Conservation (phyloP, 495 filamentous ascomycete species). For the Pseudotulostoma volvatum region DNA sequence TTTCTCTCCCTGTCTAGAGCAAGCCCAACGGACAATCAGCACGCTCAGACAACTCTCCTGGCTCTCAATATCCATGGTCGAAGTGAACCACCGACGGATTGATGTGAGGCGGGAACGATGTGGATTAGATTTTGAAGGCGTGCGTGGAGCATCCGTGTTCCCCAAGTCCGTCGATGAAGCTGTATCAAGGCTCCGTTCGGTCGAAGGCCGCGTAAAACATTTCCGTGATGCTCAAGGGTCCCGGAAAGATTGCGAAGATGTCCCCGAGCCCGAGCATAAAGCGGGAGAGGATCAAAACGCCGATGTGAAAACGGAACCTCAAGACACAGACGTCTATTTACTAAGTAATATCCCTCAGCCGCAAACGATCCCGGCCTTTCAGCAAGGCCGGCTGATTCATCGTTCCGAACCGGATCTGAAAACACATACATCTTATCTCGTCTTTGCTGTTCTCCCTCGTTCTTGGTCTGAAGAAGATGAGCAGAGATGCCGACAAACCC, state of each 20-base stretch:
- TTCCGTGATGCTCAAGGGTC: slow-evolving; percentile 27
- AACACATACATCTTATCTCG: slow-evolving; percentile 86
- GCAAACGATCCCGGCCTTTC: slow-evolving; percentile 22
- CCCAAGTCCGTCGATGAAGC: slow-evolving; percentile 65
- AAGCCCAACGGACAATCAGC: slow-evolving; percentile 70
- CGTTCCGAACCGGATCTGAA: slow-evolving; percentile 77
- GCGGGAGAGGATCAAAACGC: slow-evolving; percentile 9
- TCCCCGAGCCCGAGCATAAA: slow-evolving; percentile 3
- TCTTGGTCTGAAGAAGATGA: slow-evolving; percentile 80
- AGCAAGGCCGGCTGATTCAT: slow-evolving; percentile 58
- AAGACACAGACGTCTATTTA: slow-evolving; percentile 3
- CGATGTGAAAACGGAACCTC: neutral
- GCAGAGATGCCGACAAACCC: slow-evolving; percentile 41
- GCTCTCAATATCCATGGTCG: slow-evolving; percentile 86
- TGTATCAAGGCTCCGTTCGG: slow-evolving; percentile 46
- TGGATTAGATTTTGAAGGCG: slow-evolving; percentile 42
- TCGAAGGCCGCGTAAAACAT: slow-evolving; percentile 47
- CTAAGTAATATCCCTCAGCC: too few species aligned
- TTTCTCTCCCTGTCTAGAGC: slow-evolving; percentile 93
- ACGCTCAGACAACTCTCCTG: slow-evolving; percentile 63
- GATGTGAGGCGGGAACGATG: slow-evolving; percentile 72
- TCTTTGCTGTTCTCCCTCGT: slow-evolving; percentile 77
- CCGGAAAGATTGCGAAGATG: slow-evolving; percentile 1
- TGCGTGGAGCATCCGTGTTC: slow-evolving; percentile 41
- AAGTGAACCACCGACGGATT: slow-evolving; percentile 57